Percentiles rank a stretch among this genome's conserved stretches.
Conservation (phyloP, 1,284 basidiomycete genomes). For the Melampsora abietis-canadensis region DNA sequence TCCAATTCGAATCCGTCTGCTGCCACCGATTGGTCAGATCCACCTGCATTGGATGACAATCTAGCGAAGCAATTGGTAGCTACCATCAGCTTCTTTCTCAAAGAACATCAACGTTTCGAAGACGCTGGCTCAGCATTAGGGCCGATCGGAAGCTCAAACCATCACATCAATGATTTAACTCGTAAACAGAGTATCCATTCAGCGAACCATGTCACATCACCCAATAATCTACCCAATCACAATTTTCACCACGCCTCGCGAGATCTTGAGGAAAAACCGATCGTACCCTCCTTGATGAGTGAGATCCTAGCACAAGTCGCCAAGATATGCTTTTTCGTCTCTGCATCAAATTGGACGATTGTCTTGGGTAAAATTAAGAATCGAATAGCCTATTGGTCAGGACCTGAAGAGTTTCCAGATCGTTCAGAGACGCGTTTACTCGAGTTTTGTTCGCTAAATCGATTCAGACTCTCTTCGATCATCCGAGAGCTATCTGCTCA, state of each 20-base stretch:
- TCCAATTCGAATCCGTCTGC: slow-evolving; percentile 47
- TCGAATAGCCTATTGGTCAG: slow-evolving; percentile 66
- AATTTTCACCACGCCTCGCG: slow-evolving; percentile 32
- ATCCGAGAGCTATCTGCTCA: slow-evolving; percentile 71
- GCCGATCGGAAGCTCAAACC: slow-evolving; percentile 20
- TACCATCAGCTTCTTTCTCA: slow-evolving; percentile 75
- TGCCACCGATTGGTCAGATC: slow-evolving; percentile 60
- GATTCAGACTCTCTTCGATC: slow-evolving; percentile 63
- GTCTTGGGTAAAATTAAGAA: slow-evolving; percentile 70
- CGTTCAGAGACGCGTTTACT: slow-evolving; percentile 71
- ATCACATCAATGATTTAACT: slow-evolving; percentile 63
- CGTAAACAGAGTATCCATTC: slow-evolving; percentile 59
- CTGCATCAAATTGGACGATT: slow-evolving; percentile 82
- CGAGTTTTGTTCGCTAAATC: slow-evolving; percentile 67
- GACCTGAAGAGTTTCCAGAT: slow-evolving; percentile 59
- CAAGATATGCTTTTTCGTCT: slow-evolving; percentile 79
- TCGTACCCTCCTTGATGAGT: slow-evolving; percentile 42
- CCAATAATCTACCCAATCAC: slow-evolving; percentile 21
- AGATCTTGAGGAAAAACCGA: slow-evolving; percentile 31
- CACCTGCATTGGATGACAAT: slow-evolving; percentile 73
- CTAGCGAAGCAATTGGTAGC: slow-evolving; percentile 80
- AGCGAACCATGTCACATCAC: slow-evolving; percentile 45
- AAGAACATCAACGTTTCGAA: slow-evolving; percentile 57
- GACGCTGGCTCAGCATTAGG: slow-evolving; percentile 47
- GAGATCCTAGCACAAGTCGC: slow-evolving; percentile 58